phyloP scores from a whole-genome alignment of 2,329 filamentous ascomycete genomes.

The Colletotrichum caudatum region DNA sequence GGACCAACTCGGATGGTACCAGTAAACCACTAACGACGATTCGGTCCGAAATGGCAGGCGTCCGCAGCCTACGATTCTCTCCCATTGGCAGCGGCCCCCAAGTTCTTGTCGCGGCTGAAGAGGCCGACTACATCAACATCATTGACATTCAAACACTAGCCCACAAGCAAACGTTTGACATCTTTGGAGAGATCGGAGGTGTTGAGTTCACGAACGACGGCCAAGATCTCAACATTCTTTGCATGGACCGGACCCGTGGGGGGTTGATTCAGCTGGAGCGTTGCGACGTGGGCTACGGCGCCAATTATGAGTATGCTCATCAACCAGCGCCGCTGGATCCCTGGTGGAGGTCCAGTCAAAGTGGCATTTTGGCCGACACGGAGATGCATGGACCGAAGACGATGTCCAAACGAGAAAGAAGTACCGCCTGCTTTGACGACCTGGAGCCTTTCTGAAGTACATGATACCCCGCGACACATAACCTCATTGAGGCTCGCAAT shows the following conservation, averaged over 20 bases:
- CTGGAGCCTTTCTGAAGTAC: slow-evolving; percentile 44
- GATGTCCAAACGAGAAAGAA: slow-evolving; percentile 14
- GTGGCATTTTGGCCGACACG: neutral
- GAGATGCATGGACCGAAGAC: neutral
- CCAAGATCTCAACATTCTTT: slow-evolving; percentile 75
- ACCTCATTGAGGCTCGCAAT: neutral
- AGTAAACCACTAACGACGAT: slow-evolving; percentile 66
- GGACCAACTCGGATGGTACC: slow-evolving; percentile 65
- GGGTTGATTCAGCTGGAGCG: slow-evolving; percentile 74
- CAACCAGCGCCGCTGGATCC: slow-evolving; percentile 11
- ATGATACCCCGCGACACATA: slow-evolving; percentile 36
- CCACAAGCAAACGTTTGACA: slow-evolving; percentile 76
- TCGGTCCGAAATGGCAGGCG: slow-evolving; percentile 74
- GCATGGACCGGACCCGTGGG: slow-evolving; percentile 73
- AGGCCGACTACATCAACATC: slow-evolving; percentile 78
- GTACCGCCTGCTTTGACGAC: slow-evolving; percentile 38
- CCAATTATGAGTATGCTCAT: slow-evolving; percentile 13
- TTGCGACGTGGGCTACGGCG: slow-evolving; percentile 50
- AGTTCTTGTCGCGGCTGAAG: slow-evolving; percentile 79
- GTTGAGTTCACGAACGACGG: slow-evolving; percentile 75
- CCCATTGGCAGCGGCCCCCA: slow-evolving; percentile 75
- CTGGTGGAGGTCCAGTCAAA: slow-evolving; percentile 26
- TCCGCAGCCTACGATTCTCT: slow-evolving; percentile 78
- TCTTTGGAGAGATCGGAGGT: slow-evolving; percentile 82
- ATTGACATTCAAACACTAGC: slow-evolving; percentile 75